These are phyloP conservation scores for Corrigiola litoralis DNA, from an alignment of 179 eudicot species.

Conservation along the genomic window DNA sequence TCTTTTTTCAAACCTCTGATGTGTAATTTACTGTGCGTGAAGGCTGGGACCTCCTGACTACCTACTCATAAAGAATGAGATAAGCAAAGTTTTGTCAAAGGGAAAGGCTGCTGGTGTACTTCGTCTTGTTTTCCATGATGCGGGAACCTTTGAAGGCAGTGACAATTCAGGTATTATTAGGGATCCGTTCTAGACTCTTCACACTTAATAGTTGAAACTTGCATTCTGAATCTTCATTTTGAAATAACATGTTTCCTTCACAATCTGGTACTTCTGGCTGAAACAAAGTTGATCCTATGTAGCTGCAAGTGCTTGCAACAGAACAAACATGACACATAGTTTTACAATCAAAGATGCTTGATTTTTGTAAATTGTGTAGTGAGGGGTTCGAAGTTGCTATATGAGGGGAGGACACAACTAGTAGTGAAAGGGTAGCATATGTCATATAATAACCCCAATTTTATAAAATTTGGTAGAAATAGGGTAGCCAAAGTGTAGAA, in stretches of 20 bases:
- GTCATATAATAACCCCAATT: no score
- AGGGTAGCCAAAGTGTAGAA: no score
- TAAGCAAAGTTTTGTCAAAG: slow-evolving; percentile 69
- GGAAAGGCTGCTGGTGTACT: slow-evolving; percentile 93
- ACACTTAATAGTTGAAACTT: neutral
- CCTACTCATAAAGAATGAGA: slow-evolving; percentile 52
- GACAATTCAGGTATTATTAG: slow-evolving; percentile 53
- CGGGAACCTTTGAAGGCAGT: slow-evolving; percentile 73
- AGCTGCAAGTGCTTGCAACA: slow-evolving; percentile 3
- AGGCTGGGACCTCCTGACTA: slow-evolving; percentile 35
- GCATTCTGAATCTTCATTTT: neutral
- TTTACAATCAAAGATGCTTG: no score
- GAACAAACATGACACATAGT: no score
- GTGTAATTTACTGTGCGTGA: slow-evolving; percentile 1
- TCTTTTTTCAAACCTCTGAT: neutral
- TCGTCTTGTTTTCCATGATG: slow-evolving; percentile 96
- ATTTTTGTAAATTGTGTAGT: no score
- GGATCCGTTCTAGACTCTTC: neutral
- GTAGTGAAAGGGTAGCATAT: no score
- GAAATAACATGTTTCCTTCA: neutral
- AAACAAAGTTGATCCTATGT: slow-evolving; percentile 9
- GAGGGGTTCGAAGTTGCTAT: no score
- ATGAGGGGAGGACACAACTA: no score
- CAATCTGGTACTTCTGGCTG: neutral
- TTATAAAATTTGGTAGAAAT: no score